Evolutionary conservation across 1,139 yeast species (phyloP).

Genomic region (Debaryomyces subglobosus): DNA sequence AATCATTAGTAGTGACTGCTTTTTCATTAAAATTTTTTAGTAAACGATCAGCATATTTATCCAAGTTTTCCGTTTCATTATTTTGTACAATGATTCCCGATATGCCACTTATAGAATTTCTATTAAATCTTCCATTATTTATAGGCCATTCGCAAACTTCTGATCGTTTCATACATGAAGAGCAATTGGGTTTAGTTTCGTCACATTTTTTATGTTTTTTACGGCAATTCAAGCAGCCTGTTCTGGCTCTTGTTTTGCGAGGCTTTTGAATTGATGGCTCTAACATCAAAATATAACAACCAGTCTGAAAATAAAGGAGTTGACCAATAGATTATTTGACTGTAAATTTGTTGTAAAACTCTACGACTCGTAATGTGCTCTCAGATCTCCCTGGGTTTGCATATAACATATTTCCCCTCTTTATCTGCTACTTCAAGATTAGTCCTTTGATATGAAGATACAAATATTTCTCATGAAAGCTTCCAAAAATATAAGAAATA

Average conservation of each 20-base stretch:
- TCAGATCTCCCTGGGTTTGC: no score
- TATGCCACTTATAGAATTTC: background rate
- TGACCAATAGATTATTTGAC: no score
- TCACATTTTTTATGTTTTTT: slow-evolving; percentile 49
- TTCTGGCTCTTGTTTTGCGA: slow-evolving; percentile 35
- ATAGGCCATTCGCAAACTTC: slow-evolving; percentile 42
- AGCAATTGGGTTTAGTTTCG: slow-evolving; percentile 43
- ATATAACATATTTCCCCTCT: no score
- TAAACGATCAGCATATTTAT: background rate
- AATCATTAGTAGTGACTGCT: background rate
- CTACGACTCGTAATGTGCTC: no score
- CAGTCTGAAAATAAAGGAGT: no score
- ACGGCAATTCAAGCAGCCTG: slow-evolving; percentile 50
- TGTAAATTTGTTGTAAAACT: no score
- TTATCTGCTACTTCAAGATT: no score
- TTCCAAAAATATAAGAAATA: no score
- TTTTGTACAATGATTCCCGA: background rate
- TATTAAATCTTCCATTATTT: slow-evolving; percentile 1
- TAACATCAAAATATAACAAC: background rate
- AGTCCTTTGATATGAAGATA: no score
- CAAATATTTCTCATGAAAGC: no score
- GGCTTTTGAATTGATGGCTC: background rate
- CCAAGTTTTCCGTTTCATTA: background rate
- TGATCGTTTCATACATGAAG: slow-evolving; percentile 33
- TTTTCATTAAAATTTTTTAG: background rate